Evolutionary conservation across 306 rosid genomes (phyloP).

Genomic region (barrel medic (Medicago truncatula)): DNA sequence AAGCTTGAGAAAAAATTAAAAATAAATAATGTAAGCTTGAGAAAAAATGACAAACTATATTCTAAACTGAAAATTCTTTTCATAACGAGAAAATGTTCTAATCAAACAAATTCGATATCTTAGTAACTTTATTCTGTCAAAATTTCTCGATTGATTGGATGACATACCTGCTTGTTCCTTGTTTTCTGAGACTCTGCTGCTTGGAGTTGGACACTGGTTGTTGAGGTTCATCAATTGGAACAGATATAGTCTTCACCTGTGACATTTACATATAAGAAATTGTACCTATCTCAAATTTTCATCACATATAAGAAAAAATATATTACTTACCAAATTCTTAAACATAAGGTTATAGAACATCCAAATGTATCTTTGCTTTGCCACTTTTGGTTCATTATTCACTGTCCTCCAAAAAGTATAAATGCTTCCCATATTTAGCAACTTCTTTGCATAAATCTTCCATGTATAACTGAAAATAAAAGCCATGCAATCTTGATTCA

Average conservation of each 20-base stretch:
- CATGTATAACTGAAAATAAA: conserved; percentile 76
- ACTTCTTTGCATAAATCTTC: conserved; percentile 85
- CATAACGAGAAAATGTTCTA: background rate
- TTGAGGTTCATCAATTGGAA: conserved; percentile 58
- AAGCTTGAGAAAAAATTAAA: conserved; percentile 23
- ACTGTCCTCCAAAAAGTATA: conserved; percentile 76
- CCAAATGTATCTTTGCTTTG: conserved; percentile 78
- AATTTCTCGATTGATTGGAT: conserved; percentile 1
- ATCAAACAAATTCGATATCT: conserved; percentile 16
- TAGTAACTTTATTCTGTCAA: background rate
- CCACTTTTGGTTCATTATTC: conserved; percentile 71
- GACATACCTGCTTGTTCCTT: conserved; percentile 54
- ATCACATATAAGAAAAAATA: background rate
- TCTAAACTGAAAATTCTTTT: background rate
- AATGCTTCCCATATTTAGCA: conserved; percentile 74
- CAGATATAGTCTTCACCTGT: conserved; percentile 67
- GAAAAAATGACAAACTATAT: background rate
- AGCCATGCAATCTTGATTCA: background rate
- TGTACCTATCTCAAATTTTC: background rate
- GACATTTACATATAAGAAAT: conserved; percentile 36
- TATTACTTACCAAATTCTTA: conserved; percentile 64
- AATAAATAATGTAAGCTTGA: conserved; percentile 30
- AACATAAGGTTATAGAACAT: conserved; percentile 74
- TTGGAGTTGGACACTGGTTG: conserved; percentile 46
- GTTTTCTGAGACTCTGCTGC: conserved; percentile 45